Conservation (phyloP, 495 filamentous ascomycete genomes). For the Lentithecium fluviatile region DNA sequence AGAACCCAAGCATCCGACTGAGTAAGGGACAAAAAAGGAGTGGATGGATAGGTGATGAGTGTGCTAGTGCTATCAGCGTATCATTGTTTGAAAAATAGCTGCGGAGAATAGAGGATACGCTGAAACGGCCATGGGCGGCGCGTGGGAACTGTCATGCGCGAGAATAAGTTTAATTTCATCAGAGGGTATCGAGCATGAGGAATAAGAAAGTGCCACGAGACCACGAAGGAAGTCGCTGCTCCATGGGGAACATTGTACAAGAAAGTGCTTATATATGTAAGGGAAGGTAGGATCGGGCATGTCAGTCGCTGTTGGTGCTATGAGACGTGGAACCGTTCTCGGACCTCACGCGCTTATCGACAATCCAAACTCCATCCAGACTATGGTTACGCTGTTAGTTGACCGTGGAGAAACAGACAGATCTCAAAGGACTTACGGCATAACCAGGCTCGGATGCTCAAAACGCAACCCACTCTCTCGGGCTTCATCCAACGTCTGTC, state of each 20-base stretch:
- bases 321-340: conserved; percentile 20
- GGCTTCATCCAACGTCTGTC: conserved; percentile 63
- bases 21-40: too few relatives aligned
- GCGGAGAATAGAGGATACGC: background rate
- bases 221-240: too few relatives aligned
- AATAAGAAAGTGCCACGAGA: conserved; percentile 3
- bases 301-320: conserved; percentile 15
- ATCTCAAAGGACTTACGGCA: conserved; percentile 54
- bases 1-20: too few relatives aligned
- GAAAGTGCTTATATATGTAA: conserved; percentile 6
- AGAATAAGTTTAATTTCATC: conserved; percentile 1
- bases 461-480: conserved; percentile 64
- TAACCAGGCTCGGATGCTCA: conserved; percentile 71
- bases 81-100: background rate
- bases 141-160: background rate
- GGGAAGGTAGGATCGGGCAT: conserved; percentile 1
- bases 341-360: conserved; percentile 35
- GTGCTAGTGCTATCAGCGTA: background rate
- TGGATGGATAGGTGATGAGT: background rate
- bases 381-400: conserved; percentile 25
- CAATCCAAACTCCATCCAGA: conserved; percentile 44
- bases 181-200: conserved; percentile 6
- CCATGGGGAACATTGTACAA: background rate
- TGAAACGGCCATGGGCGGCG: too few relatives aligned
- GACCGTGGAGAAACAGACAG: too few relatives aligned